Conservation (phyloP, 306 rosid species). For the Canavalia ensiformis region DNA sequence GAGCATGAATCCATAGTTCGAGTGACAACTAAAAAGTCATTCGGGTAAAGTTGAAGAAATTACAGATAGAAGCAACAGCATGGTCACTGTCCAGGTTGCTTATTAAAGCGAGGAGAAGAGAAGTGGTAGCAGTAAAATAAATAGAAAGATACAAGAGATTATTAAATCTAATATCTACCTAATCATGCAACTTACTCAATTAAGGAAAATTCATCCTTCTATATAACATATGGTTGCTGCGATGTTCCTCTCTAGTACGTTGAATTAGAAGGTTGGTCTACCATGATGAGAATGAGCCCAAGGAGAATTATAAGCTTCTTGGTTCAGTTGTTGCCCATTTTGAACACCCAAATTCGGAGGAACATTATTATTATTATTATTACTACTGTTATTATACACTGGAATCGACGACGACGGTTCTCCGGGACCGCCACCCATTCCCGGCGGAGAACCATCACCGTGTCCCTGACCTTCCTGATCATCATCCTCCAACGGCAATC, state of each 20-base stretch:
- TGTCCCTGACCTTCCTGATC: slow-evolving; percentile 57
- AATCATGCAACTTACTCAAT: not conserved
- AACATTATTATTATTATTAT: slow-evolving; percentile 12
- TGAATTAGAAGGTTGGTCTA: slow-evolving; percentile 60
- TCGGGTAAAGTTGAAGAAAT: slow-evolving; percentile 21
- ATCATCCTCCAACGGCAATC: slow-evolving; percentile 79
- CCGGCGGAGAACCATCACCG: slow-evolving; percentile 53
- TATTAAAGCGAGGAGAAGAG: not conserved
- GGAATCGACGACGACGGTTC: slow-evolving; percentile 57
- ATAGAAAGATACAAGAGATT: not conserved
- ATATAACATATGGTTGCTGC: not conserved
- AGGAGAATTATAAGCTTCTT: slow-evolving; percentile 68
- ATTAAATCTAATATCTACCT: not conserved
- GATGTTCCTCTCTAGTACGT: not conserved
- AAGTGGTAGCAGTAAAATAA: slow-evolving; percentile 12
- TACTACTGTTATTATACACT: slow-evolving; percentile 48
- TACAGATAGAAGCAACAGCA: slow-evolving; percentile 12
- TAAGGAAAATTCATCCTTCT: not conserved
- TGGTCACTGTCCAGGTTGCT: slow-evolving; percentile 12
- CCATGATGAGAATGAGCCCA: slow-evolving; percentile 77
- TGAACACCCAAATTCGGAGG: slow-evolving; percentile 56
- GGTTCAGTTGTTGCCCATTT: slow-evolving; percentile 72
- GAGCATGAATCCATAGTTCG: not conserved
- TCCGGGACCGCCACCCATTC: slow-evolving; percentile 39
- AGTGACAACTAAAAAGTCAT: not conserved